These are phyloP conservation scores for Penicillium nordicum DNA, from an alignment of 2,329 filamentous ascomycete genomes.

Conservation along the genomic window DNA sequence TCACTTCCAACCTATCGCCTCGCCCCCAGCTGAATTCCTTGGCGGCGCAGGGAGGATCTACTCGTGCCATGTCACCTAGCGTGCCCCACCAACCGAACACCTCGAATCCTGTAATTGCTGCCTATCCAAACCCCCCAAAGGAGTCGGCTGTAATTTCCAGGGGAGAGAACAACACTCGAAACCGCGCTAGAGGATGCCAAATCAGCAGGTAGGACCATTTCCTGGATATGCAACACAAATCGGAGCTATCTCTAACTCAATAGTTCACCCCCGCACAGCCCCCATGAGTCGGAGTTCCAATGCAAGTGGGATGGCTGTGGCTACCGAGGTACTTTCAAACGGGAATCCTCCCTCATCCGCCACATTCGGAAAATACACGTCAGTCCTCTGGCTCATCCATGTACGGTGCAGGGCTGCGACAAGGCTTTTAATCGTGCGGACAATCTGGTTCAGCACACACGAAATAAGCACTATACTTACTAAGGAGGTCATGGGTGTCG, in stretches of 20 bases:
- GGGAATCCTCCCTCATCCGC: constrained; percentile 11
- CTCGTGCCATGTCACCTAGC: not conserved
- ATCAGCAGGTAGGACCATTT: not conserved
- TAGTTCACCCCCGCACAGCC: not conserved
- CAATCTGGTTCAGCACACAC: constrained; percentile 1
- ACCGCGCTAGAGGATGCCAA: not conserved
- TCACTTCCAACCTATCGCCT: not conserved
- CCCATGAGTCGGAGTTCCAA: not conserved
- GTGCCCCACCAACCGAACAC: not conserved
- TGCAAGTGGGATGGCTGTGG: constrained; percentile 7
- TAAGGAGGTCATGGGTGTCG: not conserved
- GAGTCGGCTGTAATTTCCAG: not conserved
- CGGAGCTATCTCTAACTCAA: not conserved
- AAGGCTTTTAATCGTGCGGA: constrained; percentile 5
- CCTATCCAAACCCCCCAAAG: not conserved
- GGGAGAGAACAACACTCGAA: not conserved
- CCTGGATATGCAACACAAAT: not conserved
- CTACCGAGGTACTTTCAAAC: constrained; percentile 12
- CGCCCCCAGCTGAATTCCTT: not conserved
- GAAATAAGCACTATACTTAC: not conserved
- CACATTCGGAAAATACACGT: constrained; percentile 17
- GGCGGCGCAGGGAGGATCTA: not conserved
- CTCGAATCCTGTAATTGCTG: not conserved
- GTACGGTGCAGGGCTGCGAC: not conserved
- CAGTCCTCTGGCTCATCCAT: constrained; percentile 10